phyloP scores from a whole-genome alignment of 805 yeast species.

The Candida coleopterorum region DNA sequence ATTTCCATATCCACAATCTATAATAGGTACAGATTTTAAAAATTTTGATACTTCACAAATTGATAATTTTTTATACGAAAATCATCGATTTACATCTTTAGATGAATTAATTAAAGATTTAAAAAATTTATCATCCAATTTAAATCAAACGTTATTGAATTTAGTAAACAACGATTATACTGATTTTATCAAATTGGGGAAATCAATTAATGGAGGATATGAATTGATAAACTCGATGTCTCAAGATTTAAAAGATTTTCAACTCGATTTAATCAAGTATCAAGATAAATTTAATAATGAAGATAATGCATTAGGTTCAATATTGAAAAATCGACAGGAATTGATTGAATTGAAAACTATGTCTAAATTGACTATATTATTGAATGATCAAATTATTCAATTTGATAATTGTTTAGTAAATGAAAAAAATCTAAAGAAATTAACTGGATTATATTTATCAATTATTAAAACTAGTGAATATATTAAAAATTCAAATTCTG shows the following conservation, averaged over 20 bases:
- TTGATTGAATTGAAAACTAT: constrained; percentile 28
- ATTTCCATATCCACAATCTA: constrained; percentile 33
- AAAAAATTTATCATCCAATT: constrained; percentile 38
- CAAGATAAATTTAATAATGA: constrained; percentile 16
- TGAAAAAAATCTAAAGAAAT: constrained; percentile 17
- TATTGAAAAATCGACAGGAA: constrained; percentile 24
- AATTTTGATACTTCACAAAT: constrained; percentile 34
- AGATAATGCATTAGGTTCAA: constrained; percentile 14
- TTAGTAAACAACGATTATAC: constrained; percentile 64
- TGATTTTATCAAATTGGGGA: constrained; percentile 64
- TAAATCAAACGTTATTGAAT: constrained; percentile 59
- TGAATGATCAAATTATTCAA: constrained; percentile 31
- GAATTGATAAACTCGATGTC: constrained; percentile 57
- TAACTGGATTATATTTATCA: constrained; percentile 38
- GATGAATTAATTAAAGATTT: constrained; percentile 56
- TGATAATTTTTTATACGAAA: constrained; percentile 46
- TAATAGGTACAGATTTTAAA: constrained; percentile 26
- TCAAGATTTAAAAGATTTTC: constrained; percentile 52
- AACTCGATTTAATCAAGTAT: constrained; percentile 15
- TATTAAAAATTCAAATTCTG: too few relatives aligned
- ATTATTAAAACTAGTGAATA: constrained; percentile 26
- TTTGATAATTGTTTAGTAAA: constrained; percentile 26
- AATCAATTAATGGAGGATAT: constrained; percentile 62
- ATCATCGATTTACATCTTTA: constrained; percentile 60
- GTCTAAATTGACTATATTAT: constrained; percentile 25